Evolutionary conservation across 1,139 yeast genomes (phyloP).

Genomic region (Sugiyamaella paludigena): DNA sequence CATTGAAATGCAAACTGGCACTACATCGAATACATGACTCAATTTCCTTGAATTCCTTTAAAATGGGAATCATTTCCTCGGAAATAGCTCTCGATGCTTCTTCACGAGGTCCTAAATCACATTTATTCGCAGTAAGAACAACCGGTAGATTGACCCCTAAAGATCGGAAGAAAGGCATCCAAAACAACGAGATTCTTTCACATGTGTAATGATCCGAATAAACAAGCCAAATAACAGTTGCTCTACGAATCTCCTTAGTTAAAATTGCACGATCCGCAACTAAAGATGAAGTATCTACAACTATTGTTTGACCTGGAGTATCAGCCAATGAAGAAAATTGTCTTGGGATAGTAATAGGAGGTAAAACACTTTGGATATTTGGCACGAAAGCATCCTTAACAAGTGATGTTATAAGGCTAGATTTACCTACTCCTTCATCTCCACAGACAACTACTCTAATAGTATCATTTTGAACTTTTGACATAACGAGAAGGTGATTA

Average conservation of each 20-base stretch:
- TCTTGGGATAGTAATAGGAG: slow-evolving; percentile 76
- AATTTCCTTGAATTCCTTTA: slow-evolving; percentile 89
- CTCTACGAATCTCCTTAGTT: slow-evolving; percentile 73
- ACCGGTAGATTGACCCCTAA: slow-evolving; percentile 89
- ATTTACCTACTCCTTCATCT: slow-evolving; percentile 62
- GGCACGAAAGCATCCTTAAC: slow-evolving; percentile 78
- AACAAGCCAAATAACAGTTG: slow-evolving; percentile 90
- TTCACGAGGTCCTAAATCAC: slow-evolving; percentile 46
- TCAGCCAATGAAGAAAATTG: slow-evolving; percentile 55
- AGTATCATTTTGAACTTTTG: slow-evolving; percentile 31
- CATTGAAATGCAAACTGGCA: slow-evolving; percentile 75
- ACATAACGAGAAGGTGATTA: slow-evolving; percentile 3
- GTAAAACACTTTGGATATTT: slow-evolving; percentile 70
- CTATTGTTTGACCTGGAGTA: slow-evolving; percentile 58
- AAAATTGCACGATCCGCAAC: slow-evolving; percentile 55
- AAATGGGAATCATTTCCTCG: slow-evolving; percentile 81
- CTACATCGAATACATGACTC: slow-evolving; percentile 88
- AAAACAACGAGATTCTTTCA: slow-evolving; percentile 83
- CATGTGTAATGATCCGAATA: slow-evolving; percentile 93
- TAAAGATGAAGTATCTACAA: slow-evolving; percentile 71
- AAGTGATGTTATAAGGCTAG: slow-evolving; percentile 68
- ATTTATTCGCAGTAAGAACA: slow-evolving; percentile 84
- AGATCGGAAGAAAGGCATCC: slow-evolving; percentile 92
- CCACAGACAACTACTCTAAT: slow-evolving; percentile 87
- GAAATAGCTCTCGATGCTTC: slow-evolving; percentile 40